Percentiles rank a stretch among this genome's conserved stretches.
These are phyloP conservation scores for Trametes meyenii DNA, from an alignment of 768 basidiomycete genomes.

Conservation along the genomic window DNA sequence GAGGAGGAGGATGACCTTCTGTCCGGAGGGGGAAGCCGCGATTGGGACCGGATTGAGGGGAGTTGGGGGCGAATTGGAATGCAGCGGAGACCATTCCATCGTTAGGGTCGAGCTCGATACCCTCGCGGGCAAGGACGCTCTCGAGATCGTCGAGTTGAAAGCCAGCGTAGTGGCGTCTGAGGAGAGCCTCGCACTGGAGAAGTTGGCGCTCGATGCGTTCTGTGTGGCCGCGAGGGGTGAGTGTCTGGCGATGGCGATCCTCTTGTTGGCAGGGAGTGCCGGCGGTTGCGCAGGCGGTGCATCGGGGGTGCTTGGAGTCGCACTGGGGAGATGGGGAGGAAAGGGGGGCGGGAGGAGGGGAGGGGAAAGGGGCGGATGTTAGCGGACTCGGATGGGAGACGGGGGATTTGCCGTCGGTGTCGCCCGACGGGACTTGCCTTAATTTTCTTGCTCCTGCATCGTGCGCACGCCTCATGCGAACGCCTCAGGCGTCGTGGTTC, in stretches of 20 bases:
- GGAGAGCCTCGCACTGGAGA: constrained; percentile 74
- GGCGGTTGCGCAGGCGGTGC: constrained; percentile 82
- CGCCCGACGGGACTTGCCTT: constrained; percentile 63
- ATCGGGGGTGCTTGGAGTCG: constrained; percentile 88
- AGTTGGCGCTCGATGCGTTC: constrained; percentile 83
- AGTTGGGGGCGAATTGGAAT: constrained; percentile 34
- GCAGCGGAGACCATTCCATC: constrained; percentile 24
- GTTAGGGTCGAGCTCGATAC: constrained; percentile 51
- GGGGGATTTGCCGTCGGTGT: constrained; percentile 84
- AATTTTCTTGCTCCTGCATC: constrained; percentile 96
- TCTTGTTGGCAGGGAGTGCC: constrained; percentile 84
- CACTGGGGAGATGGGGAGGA: constrained; percentile 52
- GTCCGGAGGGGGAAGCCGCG: constrained; percentile 29
- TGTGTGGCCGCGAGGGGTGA: constrained; percentile 82
- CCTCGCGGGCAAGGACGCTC: constrained; percentile 63
- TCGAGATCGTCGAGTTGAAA: constrained; percentile 72
- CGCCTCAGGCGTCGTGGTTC: constrained; percentile 83
- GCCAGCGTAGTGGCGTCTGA: constrained; percentile 70
- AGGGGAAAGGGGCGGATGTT: constrained; percentile 28
- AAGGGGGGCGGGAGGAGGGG: constrained; percentile 19
- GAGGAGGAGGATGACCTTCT: constrained; percentile 25
- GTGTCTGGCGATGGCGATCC: constrained; percentile 83
- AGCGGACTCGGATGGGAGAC: constrained; percentile 44
- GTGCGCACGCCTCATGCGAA: constrained; percentile 90
- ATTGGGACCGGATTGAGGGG: constrained; percentile 25